Evolutionary conservation across 257 asterid species (phyloP), one percentile per base, ranked within the genome.

Genomic region (Solanum chaucha): DNA sequence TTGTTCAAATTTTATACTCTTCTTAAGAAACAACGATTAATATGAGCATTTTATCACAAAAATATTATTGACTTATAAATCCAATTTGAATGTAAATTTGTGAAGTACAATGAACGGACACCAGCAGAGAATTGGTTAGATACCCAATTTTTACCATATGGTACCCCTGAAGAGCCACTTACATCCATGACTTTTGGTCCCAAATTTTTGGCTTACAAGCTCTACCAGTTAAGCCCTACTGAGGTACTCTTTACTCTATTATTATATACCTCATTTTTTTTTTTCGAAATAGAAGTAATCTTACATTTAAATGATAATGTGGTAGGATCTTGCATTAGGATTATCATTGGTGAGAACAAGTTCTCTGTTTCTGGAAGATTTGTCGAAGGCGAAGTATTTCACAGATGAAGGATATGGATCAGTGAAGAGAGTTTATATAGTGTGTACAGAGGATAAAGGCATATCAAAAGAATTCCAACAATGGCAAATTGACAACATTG

Each of bases 251-350:
- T 12, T 38, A 22, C 51, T 35, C 19, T 74, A 12, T 72, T 17
- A 34, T 51, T 44, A 22, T 7, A 28, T 30, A n/a, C 10, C 36
- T 20, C 35, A 24, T 17, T 61, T 5, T 59, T 71, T 28, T 28
- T 28, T 28, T 28, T 28, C 4, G 22, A 6, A 24, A 84, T 14
- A 64, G 3, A 73, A 68, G 36, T 3, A 67, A 22, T 26, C 4
- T 58, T 15, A 61, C 6, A 10, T 85, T 67, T 35, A 78, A 86
- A 46, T 46, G 67, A 2, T 80, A 46, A 17, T 80, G 19, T 80
- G 84, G 38, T 85, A 94, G 98, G 98, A 92, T 38, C 46, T 91
- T 86, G 90, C 90, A 36, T 86, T 94, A 89, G 96, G 87, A 67
- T 88, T 38, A 8, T 64, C 59, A 82, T 88, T 93, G 90, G 2